Conservation (phyloP, 2,329 filamentous ascomycete species). For the Teratosphaeria pseudoeucalypti region DNA sequence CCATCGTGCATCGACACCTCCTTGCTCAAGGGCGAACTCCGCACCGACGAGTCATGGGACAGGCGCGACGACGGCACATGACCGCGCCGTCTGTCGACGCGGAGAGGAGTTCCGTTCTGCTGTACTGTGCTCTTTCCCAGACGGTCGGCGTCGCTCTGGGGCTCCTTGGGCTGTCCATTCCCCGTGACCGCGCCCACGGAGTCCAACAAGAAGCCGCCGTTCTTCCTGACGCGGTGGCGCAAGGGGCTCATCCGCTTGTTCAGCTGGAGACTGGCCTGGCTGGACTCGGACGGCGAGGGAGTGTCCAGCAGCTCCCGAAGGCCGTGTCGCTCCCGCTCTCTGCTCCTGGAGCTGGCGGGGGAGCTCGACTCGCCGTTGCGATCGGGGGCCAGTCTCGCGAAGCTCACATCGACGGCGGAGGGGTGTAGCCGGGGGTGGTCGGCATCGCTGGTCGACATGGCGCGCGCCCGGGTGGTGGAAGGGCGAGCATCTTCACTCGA, state of each 20-base stretch:
- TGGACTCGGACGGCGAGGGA: not conserved
- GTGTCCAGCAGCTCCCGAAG: not conserved
- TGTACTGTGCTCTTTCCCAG: constrained; percentile 12
- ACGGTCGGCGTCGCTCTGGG: not conserved
- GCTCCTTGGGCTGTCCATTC: constrained; percentile 10
- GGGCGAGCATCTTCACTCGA: not conserved
- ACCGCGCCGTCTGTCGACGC: constrained; percentile 10
- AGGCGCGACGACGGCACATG: constrained; percentile 2
- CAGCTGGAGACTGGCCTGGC: not conserved
- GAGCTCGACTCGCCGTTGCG: constrained; percentile 18
- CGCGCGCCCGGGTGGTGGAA: not conserved
- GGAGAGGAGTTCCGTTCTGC: constrained; percentile 8
- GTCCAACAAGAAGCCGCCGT: constrained; percentile 31
- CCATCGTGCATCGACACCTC: constrained; percentile 13
- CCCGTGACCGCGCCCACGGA: constrained; percentile 8
- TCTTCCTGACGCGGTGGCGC: constrained; percentile 12
- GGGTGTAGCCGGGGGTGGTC: not conserved
- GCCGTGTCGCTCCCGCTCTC: constrained; percentile 1
- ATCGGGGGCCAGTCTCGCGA: constrained; percentile 1
- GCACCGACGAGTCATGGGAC: constrained; percentile 18
- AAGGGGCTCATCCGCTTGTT: not conserved
- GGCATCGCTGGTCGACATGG: not conserved
- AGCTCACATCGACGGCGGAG: not conserved
- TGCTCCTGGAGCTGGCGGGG: constrained; percentile 14
- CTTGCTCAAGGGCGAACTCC: constrained; percentile 19